Conservation (phyloP, 169 alveolate species). For the Perkinsus chesapeaki region DNA sequence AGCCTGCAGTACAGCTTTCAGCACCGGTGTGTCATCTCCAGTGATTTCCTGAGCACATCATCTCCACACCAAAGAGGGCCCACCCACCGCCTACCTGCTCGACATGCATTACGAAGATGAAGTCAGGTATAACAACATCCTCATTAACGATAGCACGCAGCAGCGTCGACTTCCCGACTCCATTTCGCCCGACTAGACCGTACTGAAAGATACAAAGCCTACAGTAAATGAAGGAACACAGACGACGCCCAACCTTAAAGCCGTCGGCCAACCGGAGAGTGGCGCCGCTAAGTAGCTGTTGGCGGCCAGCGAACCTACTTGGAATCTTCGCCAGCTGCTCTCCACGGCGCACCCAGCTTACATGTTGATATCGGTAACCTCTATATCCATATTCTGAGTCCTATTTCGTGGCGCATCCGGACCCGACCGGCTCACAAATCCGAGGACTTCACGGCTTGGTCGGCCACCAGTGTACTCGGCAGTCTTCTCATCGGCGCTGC, state of each 20-base stretch:
- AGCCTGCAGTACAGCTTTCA: neutral
- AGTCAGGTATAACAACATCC: conserved; percentile 81
- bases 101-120: conserved; percentile 72
- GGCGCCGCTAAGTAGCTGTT: neutral
- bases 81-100: conserved; percentile 74
- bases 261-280: neutral
- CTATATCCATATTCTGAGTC: neutral
- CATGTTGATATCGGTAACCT: neutral
- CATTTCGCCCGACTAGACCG: conserved; percentile 92
- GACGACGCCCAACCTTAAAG: neutral
- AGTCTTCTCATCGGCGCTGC: neutral
- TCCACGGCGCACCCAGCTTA: neutral
- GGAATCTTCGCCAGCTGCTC: neutral
- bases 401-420: neutral
- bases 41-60: conserved; percentile 80
- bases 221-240: too few relatives aligned
- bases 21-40: conserved; percentile 41
- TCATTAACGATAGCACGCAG: conserved; percentile 83
- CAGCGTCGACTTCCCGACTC: conserved; percentile 92
- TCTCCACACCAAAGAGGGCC: conserved; percentile 61
- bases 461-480: neutral
- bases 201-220: conserved; percentile 59
- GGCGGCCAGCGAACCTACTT: neutral
- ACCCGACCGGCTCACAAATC: neutral
- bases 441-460: neutral